phyloP scores from a whole-genome alignment of 805 yeast genomes.

The Kodamaea leandrae region DNA sequence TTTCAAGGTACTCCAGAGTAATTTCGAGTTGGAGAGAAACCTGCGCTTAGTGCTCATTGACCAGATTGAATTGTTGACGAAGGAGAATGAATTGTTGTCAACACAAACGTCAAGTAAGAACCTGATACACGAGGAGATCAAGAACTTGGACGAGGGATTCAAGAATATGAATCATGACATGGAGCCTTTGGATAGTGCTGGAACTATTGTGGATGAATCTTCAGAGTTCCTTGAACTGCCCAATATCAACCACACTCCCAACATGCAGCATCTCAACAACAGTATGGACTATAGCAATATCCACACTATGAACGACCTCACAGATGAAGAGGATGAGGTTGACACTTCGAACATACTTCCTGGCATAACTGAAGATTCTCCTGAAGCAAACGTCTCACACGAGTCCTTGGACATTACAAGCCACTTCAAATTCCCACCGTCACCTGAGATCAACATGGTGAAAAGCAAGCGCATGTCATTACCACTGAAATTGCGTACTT shows the following conservation, averaged over 20 bases:
- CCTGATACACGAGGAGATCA: slow-evolving; percentile 1
- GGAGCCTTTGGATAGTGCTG: slow-evolving; percentile 10
- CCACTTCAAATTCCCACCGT: slow-evolving; percentile 27
- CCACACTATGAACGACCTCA: slow-evolving; percentile 25
- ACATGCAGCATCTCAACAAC: slow-evolving; percentile 6
- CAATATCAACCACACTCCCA: slow-evolving; percentile 5
- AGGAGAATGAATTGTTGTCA: slow-evolving; percentile 24
- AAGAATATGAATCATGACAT: background rate
- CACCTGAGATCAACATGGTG: slow-evolving; percentile 1
- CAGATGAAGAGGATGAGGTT: slow-evolving; percentile 14
- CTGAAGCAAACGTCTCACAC: slow-evolving; percentile 5
- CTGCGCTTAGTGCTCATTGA: slow-evolving; percentile 53
- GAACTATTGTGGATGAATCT: slow-evolving; percentile 10
- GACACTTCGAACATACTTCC: slow-evolving; percentile 1
- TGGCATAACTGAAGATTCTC: slow-evolving; percentile 2
- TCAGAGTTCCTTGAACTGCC: slow-evolving; percentile 13
- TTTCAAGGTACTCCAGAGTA: slow-evolving; percentile 43
- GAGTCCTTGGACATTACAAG: slow-evolving; percentile 19
- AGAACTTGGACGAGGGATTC: background rate
- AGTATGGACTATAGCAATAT: slow-evolving; percentile 8
- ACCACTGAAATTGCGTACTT: slow-evolving; percentile 26
- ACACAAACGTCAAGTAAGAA: slow-evolving; percentile 12
- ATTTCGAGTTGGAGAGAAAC: slow-evolving; percentile 51
- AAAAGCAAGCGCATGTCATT: slow-evolving; percentile 9
- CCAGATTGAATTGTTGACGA: slow-evolving; percentile 50